A percentile compares a stretch with the other conserved stretches of the same genome.
Evolutionary conservation across 352 stramenopile species (phyloP).

Genomic region (Phytopythium litorale): DNA sequence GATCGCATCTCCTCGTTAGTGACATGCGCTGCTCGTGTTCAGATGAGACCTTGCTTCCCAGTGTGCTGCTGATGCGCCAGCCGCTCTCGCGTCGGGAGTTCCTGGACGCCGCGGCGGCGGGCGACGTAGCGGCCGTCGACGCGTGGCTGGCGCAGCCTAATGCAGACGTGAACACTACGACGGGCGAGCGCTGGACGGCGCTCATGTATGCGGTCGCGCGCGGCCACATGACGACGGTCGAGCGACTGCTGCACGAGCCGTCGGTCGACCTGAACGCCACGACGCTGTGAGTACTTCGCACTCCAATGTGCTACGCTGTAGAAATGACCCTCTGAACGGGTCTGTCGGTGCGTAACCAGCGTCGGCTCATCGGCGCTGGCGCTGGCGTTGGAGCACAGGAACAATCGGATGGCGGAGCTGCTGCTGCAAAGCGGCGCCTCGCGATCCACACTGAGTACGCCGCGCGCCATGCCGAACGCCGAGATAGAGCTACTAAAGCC

Average conservation of each 20-base stretch:
- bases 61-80: neutral
- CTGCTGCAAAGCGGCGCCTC: conserved; percentile 52
- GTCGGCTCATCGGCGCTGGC: conserved; percentile 50
- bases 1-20: neutral
- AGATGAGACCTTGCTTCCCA: neutral
- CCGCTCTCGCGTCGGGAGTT: conserved; percentile 21
- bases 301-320: neutral
- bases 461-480: neutral
- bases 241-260: conserved; percentile 31
- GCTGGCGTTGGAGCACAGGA: conserved; percentile 43
- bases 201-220: conserved; percentile 62
- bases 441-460: conserved; percentile 35
- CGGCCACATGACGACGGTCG: conserved; percentile 36
- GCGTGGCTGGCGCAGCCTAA: conserved; percentile 23
- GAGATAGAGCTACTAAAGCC: neutral
- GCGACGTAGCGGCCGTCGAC: conserved; percentile 35
- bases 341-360: conserved; percentile 12
- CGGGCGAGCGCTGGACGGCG: conserved; percentile 66
- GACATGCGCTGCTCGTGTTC: neutral
- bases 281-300: conserved; percentile 35
- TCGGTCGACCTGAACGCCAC: conserved; percentile 50
- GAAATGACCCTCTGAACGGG: neutral
- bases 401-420: conserved; percentile 35
- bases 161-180: conserved; percentile 47
- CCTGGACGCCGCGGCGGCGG: conserved; percentile 41